phyloP scores from a whole-genome alignment of 2,329 filamentous ascomycete genomes.

The Fusarium beomiforme region DNA sequence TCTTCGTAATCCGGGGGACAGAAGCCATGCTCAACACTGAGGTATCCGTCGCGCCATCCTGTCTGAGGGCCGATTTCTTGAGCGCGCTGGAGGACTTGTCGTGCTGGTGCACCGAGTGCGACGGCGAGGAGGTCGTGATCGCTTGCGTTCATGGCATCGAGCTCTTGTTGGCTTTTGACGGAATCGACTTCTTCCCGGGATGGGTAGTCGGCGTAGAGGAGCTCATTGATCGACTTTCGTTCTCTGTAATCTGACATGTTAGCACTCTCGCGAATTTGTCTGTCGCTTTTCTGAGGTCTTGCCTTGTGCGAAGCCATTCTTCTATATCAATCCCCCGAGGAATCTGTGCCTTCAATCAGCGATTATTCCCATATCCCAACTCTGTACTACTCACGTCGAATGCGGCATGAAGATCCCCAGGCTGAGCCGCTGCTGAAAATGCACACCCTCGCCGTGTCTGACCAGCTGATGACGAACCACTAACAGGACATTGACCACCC shows the following conservation, averaged over 20 bases:
- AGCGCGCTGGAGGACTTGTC: constrained; percentile 63
- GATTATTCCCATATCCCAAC: fast-evolving
- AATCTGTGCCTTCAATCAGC: constrained; percentile 46
- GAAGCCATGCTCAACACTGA: constrained; percentile 59
- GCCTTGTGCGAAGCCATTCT: constrained; percentile 56
- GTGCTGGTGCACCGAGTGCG: constrained; percentile 63
- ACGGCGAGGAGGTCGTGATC: constrained; percentile 62
- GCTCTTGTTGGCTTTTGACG: constrained; percentile 51
- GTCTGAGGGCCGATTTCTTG: constrained; percentile 61
- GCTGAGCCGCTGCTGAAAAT: constrained; percentile 28
- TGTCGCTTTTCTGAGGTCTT: background rate
- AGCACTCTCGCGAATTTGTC: background rate
- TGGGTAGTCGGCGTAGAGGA: constrained; percentile 58
- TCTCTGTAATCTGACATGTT: constrained; percentile 43
- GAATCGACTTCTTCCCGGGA: constrained; percentile 51
- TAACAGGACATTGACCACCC: constrained; percentile 39
- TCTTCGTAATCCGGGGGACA: constrained; percentile 62
- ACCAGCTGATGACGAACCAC: background rate
- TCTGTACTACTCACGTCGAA: constrained; percentile 27
- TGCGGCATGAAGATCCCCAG: constrained; percentile 34
- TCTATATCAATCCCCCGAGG: constrained; percentile 56
- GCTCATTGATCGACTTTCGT: constrained; percentile 58
- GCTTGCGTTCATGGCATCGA: constrained; percentile 58
- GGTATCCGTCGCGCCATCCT: constrained; percentile 59
- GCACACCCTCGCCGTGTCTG: constrained; percentile 29